These are phyloP conservation scores for Forsythia viridissima DNA, from an alignment of 257 asterid species.

Conservation along the genomic window DNA sequence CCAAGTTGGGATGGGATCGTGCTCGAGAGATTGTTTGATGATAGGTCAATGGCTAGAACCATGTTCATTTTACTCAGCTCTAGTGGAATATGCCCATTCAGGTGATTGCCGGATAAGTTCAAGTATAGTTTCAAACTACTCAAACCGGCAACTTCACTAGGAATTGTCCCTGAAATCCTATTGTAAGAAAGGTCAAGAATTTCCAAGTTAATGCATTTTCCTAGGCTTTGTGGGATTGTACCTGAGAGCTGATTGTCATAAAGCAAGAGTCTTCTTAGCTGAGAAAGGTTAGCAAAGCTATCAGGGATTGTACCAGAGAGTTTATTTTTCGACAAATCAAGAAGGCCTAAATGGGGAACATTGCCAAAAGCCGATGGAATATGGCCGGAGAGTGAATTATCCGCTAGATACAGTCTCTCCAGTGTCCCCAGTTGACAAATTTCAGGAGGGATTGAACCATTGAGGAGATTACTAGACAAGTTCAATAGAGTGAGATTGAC, in stretches of 20 bases:
- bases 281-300: constrained; percentile 55
- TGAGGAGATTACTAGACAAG: constrained; percentile 66
- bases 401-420: constrained; percentile 69
- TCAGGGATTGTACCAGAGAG: constrained; percentile 75
- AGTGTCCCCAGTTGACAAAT: constrained; percentile 50
- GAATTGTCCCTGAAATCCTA: constrained; percentile 59
- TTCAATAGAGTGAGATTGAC: constrained; percentile 66
- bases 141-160: constrained; percentile 69
- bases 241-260: constrained; percentile 60
- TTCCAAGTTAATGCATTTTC: constrained; percentile 66
- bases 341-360: constrained; percentile 71
- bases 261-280: constrained; percentile 59
- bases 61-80: constrained; percentile 81
- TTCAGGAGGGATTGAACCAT: constrained; percentile 64
- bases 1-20: constrained; percentile 71
- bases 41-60: constrained; percentile 73
- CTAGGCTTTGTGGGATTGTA: constrained; percentile 58
- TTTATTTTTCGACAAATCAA: constrained; percentile 72
- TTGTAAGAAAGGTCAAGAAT: constrained; percentile 76
- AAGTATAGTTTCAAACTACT: constrained; percentile 63
- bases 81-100: constrained; percentile 62
- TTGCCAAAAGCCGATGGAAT: constrained; percentile 60
- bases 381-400: constrained; percentile 55
- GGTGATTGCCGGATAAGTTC: constrained; percentile 63
- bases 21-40: constrained; percentile 59